Base-by-base conservation (phyloP, 148 eudicot species). In the Camellia japonica region DNA sequence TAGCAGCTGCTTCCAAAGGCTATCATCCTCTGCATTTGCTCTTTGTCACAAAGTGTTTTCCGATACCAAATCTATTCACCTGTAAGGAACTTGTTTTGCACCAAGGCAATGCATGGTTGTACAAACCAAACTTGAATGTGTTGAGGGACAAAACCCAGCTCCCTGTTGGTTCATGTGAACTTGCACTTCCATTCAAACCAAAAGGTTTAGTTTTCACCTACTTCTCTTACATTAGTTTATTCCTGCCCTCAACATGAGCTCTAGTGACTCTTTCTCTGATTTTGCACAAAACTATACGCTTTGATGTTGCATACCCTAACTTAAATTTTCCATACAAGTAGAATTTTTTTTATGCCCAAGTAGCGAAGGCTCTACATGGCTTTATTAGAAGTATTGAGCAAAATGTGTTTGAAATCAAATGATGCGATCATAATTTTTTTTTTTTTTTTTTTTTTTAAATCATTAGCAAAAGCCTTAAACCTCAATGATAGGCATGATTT, bases 111-210 rank as follows among this genome's bases (percentile, higher is more conserved):
- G 84, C 58, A 1, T 95, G 98, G 98, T 77, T 95, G 52, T 95
- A 93, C 78, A 85, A 84, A 79, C 98, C 95, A 1, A 81, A 89
- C 77, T 78, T 90, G 86, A 75, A 83, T 80, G 85, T 77, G 16
- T 82, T 95, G 67, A 81, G 97, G 79, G 86, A 87, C 20, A 95
- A 91, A 80, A 79, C 93, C 14, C 86, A 84, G 82, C 93, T 95
- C 23, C 97, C 98, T n/a, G 88, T 91, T 16, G 98, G 98, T 0
- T 95, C 97, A 30, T 95, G 98, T 79, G 92, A 95, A 79, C 97
- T 95, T 68, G 90, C 98, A 2, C 89, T 91, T 78, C 95, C 98
- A 58, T 87, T 90, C 38, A 88, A 89, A 81, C 79, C 84, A 72
- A 81, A 80, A 86, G 97, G 95, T 91, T 16, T 43, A 30, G 78